phyloP scores from a whole-genome alignment of 2,329 filamentous ascomycete genomes.

The Hypoxylon sp. region DNA sequence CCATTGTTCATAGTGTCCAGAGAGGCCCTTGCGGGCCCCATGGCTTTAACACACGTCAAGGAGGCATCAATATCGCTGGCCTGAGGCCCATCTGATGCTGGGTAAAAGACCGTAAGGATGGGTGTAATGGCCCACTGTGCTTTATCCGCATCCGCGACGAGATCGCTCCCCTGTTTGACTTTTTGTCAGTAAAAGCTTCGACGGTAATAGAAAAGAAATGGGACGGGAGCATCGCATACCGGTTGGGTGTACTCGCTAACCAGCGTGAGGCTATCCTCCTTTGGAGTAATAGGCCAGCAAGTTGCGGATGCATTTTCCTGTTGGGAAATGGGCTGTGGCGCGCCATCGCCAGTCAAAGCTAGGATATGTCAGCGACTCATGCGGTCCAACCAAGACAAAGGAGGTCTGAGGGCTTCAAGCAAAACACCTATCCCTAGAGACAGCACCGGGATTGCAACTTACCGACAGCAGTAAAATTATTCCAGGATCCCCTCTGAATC shows the following conservation, averaged over 20 bases:
- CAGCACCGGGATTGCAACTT: constrained; percentile 4
- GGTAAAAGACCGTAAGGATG: constrained; percentile 47
- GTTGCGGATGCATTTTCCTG: constrained; percentile 43
- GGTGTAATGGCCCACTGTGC: constrained; percentile 46
- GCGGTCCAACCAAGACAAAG: background rate
- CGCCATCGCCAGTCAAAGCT: constrained; percentile 37
- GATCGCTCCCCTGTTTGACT: constrained; percentile 24
- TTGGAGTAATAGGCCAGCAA: constrained; percentile 48
- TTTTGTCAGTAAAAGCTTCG: constrained; percentile 7
- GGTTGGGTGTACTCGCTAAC: constrained; percentile 34
- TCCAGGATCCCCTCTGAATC: constrained; percentile 35
- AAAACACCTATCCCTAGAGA: background rate
- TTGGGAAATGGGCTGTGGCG: constrained; percentile 30
- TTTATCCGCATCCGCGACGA: constrained; percentile 6
- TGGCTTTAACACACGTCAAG: constrained; percentile 45
- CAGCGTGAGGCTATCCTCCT: constrained; percentile 43
- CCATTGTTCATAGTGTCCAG: constrained; percentile 35
- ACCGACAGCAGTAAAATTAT: constrained; percentile 32
- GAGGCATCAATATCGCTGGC: constrained; percentile 41
- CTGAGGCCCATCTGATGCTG: constrained; percentile 26
- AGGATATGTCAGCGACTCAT: constrained; percentile 12
- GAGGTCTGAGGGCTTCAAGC: background rate
- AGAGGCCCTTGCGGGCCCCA: constrained; percentile 45
- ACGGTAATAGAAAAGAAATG: background rate
- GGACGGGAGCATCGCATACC: constrained; percentile 12